phyloP scores from a whole-genome alignment of 192 early-diverging fungal species.

The Podila epicladia region DNA sequence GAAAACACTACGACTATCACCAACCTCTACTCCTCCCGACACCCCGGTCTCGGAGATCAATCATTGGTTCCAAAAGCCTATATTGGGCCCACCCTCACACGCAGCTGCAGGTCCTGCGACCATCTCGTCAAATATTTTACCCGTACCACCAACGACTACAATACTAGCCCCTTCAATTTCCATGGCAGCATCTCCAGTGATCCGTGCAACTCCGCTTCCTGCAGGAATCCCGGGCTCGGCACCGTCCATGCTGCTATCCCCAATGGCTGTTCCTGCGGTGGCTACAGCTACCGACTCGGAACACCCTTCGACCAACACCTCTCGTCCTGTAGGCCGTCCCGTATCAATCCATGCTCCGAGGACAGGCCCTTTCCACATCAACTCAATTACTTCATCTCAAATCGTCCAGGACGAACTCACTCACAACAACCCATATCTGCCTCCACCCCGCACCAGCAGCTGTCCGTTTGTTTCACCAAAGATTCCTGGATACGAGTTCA shows the following conservation, averaged over 20 bases:
- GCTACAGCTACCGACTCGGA: background rate
- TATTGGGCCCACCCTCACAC: background rate
- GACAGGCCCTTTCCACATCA: constrained; percentile 9
- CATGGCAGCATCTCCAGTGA: background rate
- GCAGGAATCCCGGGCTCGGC: background rate
- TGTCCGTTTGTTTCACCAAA: constrained; percentile 28
- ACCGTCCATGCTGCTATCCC: background rate
- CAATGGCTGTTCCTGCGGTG: background rate
- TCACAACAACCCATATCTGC: constrained; percentile 30
- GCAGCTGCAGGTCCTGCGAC: background rate
- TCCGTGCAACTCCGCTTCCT: background rate
- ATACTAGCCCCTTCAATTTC: background rate
- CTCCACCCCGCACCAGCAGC: constrained; percentile 34
- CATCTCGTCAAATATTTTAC: background rate
- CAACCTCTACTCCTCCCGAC: background rate
- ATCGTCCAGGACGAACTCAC: constrained; percentile 21
- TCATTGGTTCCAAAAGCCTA: background rate
- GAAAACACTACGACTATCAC: background rate
- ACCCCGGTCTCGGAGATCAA: background rate
- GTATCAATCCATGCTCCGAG: background rate
- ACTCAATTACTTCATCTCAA: constrained; percentile 1
- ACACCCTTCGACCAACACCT: background rate
- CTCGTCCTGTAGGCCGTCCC: background rate
- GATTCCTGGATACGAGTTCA: constrained; percentile 34
- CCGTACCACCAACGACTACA: background rate